These are phyloP conservation scores for Medicago truncatula DNA, from an alignment of 306 rosid species.

Conservation along the genomic window MtrunA17r5.0-ANR NC_053042.1:29546501-29547000, in stretches of 20 bases:
- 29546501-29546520: slow-evolving; percentile 9
- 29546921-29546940: slow-evolving; percentile 4
- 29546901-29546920: neutral
- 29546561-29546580: slow-evolving; percentile 33
- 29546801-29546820: neutral
- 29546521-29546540: too few species aligned
- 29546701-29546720: slow-evolving; percentile 98
- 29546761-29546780: slow-evolving; percentile 28
- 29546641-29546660: slow-evolving; percentile 97
- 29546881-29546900: neutral
- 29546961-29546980: neutral
- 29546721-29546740: slow-evolving; percentile 7
- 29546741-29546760: slow-evolving; percentile 37
- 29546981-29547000: slow-evolving; percentile 1
- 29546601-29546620: slow-evolving; percentile 98
- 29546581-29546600: slow-evolving; percentile 93
- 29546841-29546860: slow-evolving; percentile 6
- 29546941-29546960: neutral
- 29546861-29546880: slow-evolving; percentile 7
- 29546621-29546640: slow-evolving; percentile 98
- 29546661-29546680: slow-evolving; percentile 98
- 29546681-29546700: slow-evolving; percentile 98
- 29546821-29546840: neutral
- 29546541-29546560: slow-evolving; percentile 26
- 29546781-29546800: neutral